A percentile compares a stretch with the other conserved stretches of the same genome.
phyloP scores from a whole-genome alignment of 2,329 filamentous ascomycete species.

The Scleromitrula shiraiana region DNA sequence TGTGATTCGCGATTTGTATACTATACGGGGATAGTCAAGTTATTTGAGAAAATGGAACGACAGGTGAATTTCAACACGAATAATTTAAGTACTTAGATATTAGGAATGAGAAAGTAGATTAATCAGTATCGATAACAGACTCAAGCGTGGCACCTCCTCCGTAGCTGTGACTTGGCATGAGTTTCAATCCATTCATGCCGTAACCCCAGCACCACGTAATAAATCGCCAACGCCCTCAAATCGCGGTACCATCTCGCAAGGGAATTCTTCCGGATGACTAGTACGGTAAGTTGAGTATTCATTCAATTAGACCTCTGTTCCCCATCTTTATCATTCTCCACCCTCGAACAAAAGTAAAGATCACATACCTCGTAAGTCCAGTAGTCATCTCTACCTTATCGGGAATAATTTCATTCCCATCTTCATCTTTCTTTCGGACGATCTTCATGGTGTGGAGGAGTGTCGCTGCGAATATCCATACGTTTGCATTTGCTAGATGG shows the following conservation, averaged over 20 bases:
- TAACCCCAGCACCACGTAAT: too few species aligned
- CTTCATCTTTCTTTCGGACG: conserved; percentile 27
- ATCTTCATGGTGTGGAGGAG: conserved; percentile 34
- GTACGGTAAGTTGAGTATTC: not conserved
- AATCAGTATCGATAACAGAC: too few species aligned
- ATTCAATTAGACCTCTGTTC: not conserved
- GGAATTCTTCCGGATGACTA: not conserved
- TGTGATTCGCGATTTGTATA: too few species aligned
- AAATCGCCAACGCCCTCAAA: not conserved
- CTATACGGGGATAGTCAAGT: too few species aligned
- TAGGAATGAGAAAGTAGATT: too few species aligned
- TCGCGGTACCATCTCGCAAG: not conserved
- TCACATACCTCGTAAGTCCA: conserved; percentile 15
- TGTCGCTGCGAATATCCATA: conserved; percentile 35
- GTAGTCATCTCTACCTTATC: conserved; percentile 19
- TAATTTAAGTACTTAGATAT: too few species aligned
- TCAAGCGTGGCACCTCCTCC: too few species aligned
- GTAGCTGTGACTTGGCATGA: too few species aligned
- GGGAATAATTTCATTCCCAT: conserved; percentile 30
- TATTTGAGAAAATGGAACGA: too few species aligned
- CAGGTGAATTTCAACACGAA: too few species aligned
- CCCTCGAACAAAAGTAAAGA: not conserved
- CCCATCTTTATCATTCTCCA: not conserved
- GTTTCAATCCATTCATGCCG: too few species aligned
- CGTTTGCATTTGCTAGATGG: conserved; percentile 38